phyloP scores from a whole-genome alignment of 1,139 yeast genomes.

The Scheffersomyces parashehatae region DNA sequence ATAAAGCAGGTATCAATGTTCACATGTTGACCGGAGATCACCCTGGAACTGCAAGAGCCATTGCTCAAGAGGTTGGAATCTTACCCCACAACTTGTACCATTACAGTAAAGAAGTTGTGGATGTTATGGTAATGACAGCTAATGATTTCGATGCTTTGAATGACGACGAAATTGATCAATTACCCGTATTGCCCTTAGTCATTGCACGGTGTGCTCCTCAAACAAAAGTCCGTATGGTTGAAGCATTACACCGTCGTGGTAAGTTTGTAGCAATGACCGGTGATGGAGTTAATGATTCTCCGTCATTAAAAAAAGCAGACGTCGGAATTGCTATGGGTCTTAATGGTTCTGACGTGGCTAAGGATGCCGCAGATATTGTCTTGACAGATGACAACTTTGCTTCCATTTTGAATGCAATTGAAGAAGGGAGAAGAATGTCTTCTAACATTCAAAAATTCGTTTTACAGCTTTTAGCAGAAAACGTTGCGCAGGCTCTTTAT shows the following conservation, averaged over 20 bases:
- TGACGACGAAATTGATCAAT: conserved; percentile 30
- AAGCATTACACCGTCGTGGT: conserved; percentile 47
- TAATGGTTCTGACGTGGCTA: conserved; percentile 57
- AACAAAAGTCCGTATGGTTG: conserved; percentile 52
- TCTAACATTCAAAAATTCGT: conserved; percentile 50
- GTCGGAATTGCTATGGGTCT: conserved; percentile 48
- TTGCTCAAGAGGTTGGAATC: conserved; percentile 53
- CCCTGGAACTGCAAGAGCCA: conserved; percentile 53
- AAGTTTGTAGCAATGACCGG: conserved; percentile 44
- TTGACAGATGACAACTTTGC: conserved; percentile 53
- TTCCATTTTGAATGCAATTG: conserved; percentile 52
- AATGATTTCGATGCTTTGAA: conserved; percentile 41
- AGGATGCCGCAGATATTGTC: conserved; percentile 59
- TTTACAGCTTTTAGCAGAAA: conserved; percentile 49
- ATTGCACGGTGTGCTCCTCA: conserved; percentile 57
- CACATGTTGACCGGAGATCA: conserved; percentile 59
- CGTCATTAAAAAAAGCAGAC: conserved; percentile 38
- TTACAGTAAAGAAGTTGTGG: conserved; percentile 33
- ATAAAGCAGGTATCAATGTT: conserved; percentile 53
- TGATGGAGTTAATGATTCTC: conserved; percentile 42
- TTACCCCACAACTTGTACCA: conserved; percentile 43
- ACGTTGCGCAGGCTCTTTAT: conserved; percentile 47
- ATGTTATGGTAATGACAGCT: conserved; percentile 47
- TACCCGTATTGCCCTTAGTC: conserved; percentile 37
- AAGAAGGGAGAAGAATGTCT: conserved; percentile 51